A percentile compares a stretch with the other conserved stretches of the same genome.
phyloP scores from a whole-genome alignment of 1,139 yeast genomes.

The Yamadazyma kanchanaburiensis region DNA sequence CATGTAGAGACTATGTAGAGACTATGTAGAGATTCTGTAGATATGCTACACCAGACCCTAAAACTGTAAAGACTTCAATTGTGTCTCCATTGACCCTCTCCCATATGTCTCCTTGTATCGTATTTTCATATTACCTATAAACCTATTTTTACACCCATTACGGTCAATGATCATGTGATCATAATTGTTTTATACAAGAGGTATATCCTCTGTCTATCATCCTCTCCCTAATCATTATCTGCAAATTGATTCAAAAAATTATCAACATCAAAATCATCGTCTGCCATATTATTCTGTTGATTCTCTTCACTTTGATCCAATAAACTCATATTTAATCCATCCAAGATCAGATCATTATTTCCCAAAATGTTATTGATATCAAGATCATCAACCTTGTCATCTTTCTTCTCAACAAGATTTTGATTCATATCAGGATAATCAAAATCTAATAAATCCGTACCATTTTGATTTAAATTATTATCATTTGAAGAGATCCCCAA shows the following conservation, averaged over 20 bases:
- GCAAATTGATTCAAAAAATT: constrained; percentile 47
- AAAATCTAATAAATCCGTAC: constrained; percentile 36
- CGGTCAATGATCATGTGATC: no score
- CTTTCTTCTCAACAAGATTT: constrained; percentile 6
- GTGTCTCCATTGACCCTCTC: no score
- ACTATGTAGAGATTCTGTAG: no score
- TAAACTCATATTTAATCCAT: constrained; percentile 43
- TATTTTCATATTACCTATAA: no score
- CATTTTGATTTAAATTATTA: constrained; percentile 23
- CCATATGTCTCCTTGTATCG: no score
- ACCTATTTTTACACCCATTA: no score
- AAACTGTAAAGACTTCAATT: no score
- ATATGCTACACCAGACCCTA: no score
- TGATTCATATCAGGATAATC: constrained; percentile 18
- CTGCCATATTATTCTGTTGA: constrained; percentile 16
- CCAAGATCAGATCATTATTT: constrained; percentile 42
- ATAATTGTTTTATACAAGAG: no score
- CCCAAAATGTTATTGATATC: constrained; percentile 42
- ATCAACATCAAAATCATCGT: constrained; percentile 46
- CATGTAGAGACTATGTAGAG: constrained; percentile 1
- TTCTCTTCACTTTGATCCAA: constrained; percentile 30
- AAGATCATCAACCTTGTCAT: constrained; percentile 28
- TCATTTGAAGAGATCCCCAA: background rate
- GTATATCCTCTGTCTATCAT: no score
- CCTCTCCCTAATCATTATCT: constrained; percentile 26